phyloP scores from a whole-genome alignment of 2,329 filamentous ascomycete species.

The Scedosporium dehoogii region DNA sequence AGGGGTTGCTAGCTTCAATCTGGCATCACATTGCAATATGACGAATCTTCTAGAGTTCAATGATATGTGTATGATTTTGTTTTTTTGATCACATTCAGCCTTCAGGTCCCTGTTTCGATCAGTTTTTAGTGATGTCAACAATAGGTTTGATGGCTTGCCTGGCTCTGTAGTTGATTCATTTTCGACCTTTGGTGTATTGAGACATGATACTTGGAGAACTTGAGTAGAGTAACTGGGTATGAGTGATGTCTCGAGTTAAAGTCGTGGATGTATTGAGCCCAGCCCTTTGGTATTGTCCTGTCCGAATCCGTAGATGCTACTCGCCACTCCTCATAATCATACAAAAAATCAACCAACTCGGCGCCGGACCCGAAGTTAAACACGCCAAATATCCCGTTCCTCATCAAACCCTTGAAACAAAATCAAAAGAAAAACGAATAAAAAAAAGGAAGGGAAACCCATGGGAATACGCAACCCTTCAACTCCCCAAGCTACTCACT shows the following conservation, averaged over 20 bases:
- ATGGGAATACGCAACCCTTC: neutral
- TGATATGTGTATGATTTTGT: slow-evolving; percentile 2
- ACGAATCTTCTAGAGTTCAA: slow-evolving; percentile 5
- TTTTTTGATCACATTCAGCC: slow-evolving; percentile 1
- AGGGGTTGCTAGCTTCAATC: neutral
- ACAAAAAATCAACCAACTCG: too few species aligned
- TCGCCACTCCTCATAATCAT: too few species aligned
- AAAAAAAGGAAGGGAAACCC: neutral
- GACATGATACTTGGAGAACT: too few species aligned
- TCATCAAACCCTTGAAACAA: neutral
- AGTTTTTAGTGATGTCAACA: neutral
- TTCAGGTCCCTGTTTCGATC: neutral
- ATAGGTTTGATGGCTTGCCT: neutral
- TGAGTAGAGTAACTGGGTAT: too few species aligned
- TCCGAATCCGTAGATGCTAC: too few species aligned
- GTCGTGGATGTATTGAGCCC: too few species aligned
- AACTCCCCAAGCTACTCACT: neutral
- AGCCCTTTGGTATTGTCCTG: too few species aligned
- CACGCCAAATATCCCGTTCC: neutral
- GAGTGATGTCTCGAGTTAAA: too few species aligned
- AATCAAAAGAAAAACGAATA: neutral
- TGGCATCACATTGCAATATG: slow-evolving; percentile 2
- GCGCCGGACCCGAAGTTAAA: too few species aligned
- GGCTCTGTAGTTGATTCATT: too few species aligned
- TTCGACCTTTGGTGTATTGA: too few species aligned